Evolutionary conservation across 345 rosid genomes (phyloP), one percentile per base, ranked within the genome.

Genomic region (Populus davidiana): DNA sequence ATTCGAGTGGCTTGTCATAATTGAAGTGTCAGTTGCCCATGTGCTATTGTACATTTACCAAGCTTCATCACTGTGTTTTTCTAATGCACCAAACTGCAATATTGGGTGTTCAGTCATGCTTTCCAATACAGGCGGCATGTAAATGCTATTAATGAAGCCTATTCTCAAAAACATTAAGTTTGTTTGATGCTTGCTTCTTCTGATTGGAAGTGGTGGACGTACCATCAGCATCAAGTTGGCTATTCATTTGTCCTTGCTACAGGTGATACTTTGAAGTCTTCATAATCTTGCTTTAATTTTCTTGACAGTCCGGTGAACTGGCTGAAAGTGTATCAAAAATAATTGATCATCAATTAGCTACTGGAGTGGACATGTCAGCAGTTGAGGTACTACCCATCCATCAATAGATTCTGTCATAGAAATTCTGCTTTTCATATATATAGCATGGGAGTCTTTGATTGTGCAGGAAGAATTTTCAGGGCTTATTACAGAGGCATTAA

Each of bases 381-480:
- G 95, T 93, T 41, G 92, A 93, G 98, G 98, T 95, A 87, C 69
- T 69, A 66, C 54, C 61, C 65, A n/a, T 74, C 83, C 29, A 31
- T 79, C 31, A 21, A 33, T 72, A 52, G 49, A 75, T 74, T 71
- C 56, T 77, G 44, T 36, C 54, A 43, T 16, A 67, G 39, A 44
- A 18, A 41, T 77, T 80, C 75, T 41, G n/a, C 68, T 56, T 79
- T 82, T 65, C 52, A 75, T 61, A 52, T 54, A 21, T 84, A 74
- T 73, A 50, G 17, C 52, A 47, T 5, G 52, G 49, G 75, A 75
- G 62, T 81, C 56, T 56, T 72, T 70, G 56, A 78, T 69, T 77
- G 63, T 85, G 82, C 92, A 95, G 99, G 98, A 96, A 83, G 98
- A 96, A 82, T 93, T 96, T 87, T 93, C 98, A 52, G 98, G 91